Evolutionary conservation across 495 filamentous ascomycete genomes (phyloP).

Genomic region (Neurospora sp.): DNA sequence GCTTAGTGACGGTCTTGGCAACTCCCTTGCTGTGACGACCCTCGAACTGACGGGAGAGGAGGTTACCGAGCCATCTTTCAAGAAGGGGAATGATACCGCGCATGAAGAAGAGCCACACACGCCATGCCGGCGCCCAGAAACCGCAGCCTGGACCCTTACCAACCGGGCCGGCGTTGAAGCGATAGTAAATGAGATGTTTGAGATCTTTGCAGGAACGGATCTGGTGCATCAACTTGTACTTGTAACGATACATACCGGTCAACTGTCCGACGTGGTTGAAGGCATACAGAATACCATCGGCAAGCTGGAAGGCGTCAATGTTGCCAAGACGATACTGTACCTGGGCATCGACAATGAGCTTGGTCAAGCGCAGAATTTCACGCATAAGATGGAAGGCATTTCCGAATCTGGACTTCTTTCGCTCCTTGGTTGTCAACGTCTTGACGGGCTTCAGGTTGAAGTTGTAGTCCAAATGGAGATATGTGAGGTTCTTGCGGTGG

Average conservation of each 20-base stretch:
- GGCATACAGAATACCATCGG: slow-evolving; percentile 95
- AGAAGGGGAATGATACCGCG: slow-evolving; percentile 93
- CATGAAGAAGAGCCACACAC: slow-evolving; percentile 99
- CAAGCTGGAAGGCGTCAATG: slow-evolving; percentile 97
- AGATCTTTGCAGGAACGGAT: slow-evolving; percentile 98
- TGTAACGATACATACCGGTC: slow-evolving; percentile 99
- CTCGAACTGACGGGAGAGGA: slow-evolving; percentile 95
- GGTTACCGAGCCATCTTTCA: slow-evolving; percentile 95
- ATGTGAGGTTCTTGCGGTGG: slow-evolving; percentile 96
- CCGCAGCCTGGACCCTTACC: slow-evolving; percentile 97
- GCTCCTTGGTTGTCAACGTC: slow-evolving; percentile 96
- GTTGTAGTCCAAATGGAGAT: slow-evolving; percentile 98
- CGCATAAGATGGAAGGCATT: slow-evolving; percentile 99
- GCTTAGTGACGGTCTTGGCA: slow-evolving; percentile 98
- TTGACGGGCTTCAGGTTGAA: slow-evolving; percentile 99
- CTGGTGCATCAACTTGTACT: slow-evolving; percentile 99
- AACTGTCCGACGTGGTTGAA: slow-evolving; percentile 99
- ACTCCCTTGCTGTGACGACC: slow-evolving; percentile 98
- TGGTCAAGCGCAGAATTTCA: slow-evolving; percentile 94
- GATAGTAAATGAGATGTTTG: slow-evolving; percentile 99
- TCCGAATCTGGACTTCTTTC: slow-evolving; percentile 98
- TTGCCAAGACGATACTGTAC: slow-evolving; percentile 97
- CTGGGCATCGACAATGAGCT: slow-evolving; percentile 97
- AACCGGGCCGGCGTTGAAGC: slow-evolving; percentile 95
- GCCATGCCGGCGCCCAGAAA: slow-evolving; percentile 99